phyloP scores from a whole-genome alignment of 2,329 filamentous ascomycete genomes.

The Pseudogymnoascus sp. region DNA sequence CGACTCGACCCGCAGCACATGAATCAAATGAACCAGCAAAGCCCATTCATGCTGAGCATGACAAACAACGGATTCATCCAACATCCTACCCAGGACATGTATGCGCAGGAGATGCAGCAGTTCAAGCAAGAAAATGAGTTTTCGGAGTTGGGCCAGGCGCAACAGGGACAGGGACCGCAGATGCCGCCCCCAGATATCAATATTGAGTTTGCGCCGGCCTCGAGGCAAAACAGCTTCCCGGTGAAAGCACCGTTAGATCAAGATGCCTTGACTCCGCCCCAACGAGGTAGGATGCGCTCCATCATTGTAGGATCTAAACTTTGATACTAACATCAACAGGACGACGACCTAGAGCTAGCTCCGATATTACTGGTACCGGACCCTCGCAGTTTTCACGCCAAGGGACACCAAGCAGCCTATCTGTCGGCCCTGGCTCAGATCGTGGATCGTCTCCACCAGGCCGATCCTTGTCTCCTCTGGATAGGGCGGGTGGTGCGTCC shows the following conservation, averaged over 20 bases:
- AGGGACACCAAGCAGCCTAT: slow-evolving; percentile 44
- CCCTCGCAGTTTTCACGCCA: slow-evolving; percentile 36
- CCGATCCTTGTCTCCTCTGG: slow-evolving; percentile 51
- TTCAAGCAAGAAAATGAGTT: slow-evolving; percentile 37
- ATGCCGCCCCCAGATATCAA: slow-evolving; percentile 94
- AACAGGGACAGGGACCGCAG: slow-evolving; percentile 46
- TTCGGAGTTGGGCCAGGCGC: slow-evolving; percentile 46
- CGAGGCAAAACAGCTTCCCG: slow-evolving; percentile 58
- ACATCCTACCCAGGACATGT: slow-evolving; percentile 36
- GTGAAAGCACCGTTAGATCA: slow-evolving; percentile 55
- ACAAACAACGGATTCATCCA: slow-evolving; percentile 30
- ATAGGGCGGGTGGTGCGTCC: slow-evolving; percentile 41
- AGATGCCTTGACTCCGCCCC: slow-evolving; percentile 77
- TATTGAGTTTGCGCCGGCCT: slow-evolving; percentile 79
- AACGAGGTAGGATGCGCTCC: slow-evolving; percentile 44
- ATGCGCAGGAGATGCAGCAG: slow-evolving; percentile 40
- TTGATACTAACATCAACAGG: slow-evolving; percentile 21
- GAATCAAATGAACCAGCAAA: slow-evolving; percentile 33
- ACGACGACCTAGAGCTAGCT: slow-evolving; percentile 29
- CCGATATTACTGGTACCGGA: slow-evolving; percentile 26
- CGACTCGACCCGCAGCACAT: slow-evolving; percentile 50
- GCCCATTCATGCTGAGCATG: slow-evolving; percentile 37
- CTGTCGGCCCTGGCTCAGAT: slow-evolving; percentile 46
- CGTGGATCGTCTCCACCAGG: slow-evolving; percentile 36
- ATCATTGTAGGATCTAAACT: not conserved